Evolutionary conservation across 345 rosid genomes (phyloP).

Genomic region (Salix purpurea): DNA sequence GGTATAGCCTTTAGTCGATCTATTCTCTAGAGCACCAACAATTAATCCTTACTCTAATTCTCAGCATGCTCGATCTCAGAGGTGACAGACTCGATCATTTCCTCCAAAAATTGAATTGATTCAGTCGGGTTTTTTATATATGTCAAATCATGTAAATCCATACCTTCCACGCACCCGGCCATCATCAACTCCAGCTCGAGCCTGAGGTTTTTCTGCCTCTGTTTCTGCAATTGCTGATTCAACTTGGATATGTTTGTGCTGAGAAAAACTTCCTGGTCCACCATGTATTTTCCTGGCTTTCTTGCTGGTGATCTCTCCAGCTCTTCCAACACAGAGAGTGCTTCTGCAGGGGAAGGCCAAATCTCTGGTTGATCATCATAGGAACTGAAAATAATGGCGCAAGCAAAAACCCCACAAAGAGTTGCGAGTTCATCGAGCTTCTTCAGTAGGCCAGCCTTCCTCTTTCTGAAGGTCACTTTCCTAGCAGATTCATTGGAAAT

Average conservation of each 20-base stretch:
- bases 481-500: conserved; percentile 32
- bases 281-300: conserved; percentile 34
- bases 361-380: conserved; percentile 21
- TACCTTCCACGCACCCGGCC: not conserved
- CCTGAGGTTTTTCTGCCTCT: conserved; percentile 18
- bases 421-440: conserved; percentile 41
- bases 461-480: conserved; percentile 36
- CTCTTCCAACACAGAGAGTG: conserved; percentile 10
- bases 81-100: conserved; percentile 10
- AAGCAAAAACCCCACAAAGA: conserved; percentile 42
- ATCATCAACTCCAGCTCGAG: conserved; percentile 25
- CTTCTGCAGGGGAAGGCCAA: conserved; percentile 39
- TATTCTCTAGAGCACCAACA: not conserved
- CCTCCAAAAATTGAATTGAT: conserved; percentile 4
- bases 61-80: not conserved
- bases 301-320: conserved; percentile 22
- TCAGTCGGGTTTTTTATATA: conserved; percentile 16
- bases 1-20: not conserved
- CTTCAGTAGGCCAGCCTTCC: conserved; percentile 42
- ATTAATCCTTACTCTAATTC: not conserved
- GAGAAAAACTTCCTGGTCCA: conserved; percentile 33
- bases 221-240: conserved; percentile 17
- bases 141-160: not conserved
- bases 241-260: conserved; percentile 9
- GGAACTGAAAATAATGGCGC: conserved; percentile 31